phyloP scores from a whole-genome alignment of 352 stramenopile species.

The Elongisporangium undulatum region DNA sequence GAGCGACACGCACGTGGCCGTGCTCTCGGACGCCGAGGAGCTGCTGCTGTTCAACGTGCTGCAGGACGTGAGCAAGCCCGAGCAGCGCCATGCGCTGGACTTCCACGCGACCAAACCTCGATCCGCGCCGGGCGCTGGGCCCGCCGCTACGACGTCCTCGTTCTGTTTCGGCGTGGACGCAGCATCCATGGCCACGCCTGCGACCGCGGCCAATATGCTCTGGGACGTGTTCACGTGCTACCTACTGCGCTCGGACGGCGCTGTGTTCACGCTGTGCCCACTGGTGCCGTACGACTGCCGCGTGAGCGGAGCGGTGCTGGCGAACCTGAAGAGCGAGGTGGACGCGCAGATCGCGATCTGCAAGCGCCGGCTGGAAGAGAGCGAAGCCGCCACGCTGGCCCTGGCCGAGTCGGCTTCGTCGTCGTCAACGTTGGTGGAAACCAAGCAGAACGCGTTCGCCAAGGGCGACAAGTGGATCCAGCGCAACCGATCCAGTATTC shows the following conservation, averaged over 20 bases:
- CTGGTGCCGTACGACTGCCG: slow-evolving; percentile 61
- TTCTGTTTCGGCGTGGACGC: slow-evolving; percentile 55
- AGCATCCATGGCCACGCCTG: slow-evolving; percentile 14
- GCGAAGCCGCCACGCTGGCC: background rate
- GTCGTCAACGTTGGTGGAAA: background rate
- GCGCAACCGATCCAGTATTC: background rate
- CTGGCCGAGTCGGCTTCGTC: slow-evolving; percentile 1
- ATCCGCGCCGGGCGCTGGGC: slow-evolving; percentile 8
- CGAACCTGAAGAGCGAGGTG: slow-evolving; percentile 55
- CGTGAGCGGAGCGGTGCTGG: slow-evolving; percentile 33
- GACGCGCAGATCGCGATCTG: slow-evolving; percentile 49
- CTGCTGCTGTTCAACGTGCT: slow-evolving; percentile 63
- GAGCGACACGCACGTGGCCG: slow-evolving; percentile 64
- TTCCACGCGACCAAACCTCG: slow-evolving; percentile 22
- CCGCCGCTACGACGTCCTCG: slow-evolving; percentile 28
- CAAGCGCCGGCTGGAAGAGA: slow-evolving; percentile 36
- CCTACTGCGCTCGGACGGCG: slow-evolving; percentile 62
- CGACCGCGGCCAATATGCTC: slow-evolving; percentile 6
- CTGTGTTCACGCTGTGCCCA: slow-evolving; percentile 66
- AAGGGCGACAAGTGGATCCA: background rate
- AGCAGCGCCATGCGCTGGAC: slow-evolving; percentile 64
- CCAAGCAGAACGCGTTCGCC: background rate
- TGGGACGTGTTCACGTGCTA: slow-evolving; percentile 82
- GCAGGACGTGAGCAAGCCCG: slow-evolving; percentile 59
- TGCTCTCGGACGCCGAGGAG: slow-evolving; percentile 73